Conservation (phyloP, 768 basidiomycete genomes). For the Leccinum subgranulosum region DNA sequence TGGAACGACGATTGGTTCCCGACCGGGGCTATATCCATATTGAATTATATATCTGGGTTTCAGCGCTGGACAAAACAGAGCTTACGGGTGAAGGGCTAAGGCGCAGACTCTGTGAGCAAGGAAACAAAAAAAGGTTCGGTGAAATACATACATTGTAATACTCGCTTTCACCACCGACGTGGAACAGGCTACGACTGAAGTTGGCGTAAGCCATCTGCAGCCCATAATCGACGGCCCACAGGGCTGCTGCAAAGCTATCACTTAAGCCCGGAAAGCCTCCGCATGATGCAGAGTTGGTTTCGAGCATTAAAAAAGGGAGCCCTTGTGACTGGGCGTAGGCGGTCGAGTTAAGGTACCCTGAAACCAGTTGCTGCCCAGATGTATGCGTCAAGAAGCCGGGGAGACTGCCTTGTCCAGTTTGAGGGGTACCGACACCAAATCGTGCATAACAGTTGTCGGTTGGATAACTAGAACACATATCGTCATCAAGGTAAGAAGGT, state of each 20-base stretch:
- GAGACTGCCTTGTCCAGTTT: conserved; percentile 48
- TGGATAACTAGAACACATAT: conserved; percentile 45
- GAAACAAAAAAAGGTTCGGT: neutral
- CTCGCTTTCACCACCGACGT: conserved; percentile 62
- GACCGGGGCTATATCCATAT: conserved; percentile 40
- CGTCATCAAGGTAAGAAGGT: neutral
- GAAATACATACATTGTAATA: conserved; percentile 55
- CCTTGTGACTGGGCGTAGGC: conserved; percentile 35
- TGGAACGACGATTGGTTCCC: conserved; percentile 54
- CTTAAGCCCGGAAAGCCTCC: conserved; percentile 50
- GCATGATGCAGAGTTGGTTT: conserved; percentile 55
- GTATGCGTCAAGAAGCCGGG: conserved; percentile 51
- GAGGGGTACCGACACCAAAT: conserved; percentile 39
- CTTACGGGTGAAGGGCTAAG: conserved; percentile 39
- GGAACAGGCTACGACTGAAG: conserved; percentile 40
- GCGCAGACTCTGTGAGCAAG: neutral
- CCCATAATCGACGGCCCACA: conserved; percentile 54
- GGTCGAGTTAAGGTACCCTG: conserved; percentile 49
- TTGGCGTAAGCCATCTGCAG: conserved; percentile 51
- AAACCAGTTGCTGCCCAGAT: conserved; percentile 44
- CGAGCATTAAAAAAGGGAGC: conserved; percentile 53
- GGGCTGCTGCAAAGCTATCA: conserved; percentile 53
- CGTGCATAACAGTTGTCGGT: conserved; percentile 59
- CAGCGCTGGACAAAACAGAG: neutral
- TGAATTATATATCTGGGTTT: neutral